phyloP scores from a whole-genome alignment of 2,329 filamentous ascomycete species.

The Calycina marina region DNA sequence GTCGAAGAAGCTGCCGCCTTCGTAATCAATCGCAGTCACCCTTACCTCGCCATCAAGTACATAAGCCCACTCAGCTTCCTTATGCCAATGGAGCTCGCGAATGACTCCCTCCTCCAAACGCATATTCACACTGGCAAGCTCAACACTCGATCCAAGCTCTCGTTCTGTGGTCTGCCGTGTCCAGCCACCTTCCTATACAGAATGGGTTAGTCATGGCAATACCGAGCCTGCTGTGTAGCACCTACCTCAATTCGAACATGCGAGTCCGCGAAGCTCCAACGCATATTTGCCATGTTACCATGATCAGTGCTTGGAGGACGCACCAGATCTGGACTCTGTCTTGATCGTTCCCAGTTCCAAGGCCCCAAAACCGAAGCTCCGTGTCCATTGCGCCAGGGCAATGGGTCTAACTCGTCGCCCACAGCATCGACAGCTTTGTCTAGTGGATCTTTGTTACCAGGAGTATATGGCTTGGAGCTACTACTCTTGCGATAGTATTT shows the following conservation, averaged over 20 bases:
- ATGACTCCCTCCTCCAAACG: slow-evolving; percentile 59
- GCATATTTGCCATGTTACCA: slow-evolving; percentile 55
- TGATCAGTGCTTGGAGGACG: slow-evolving; percentile 59
- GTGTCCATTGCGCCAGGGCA: slow-evolving; percentile 48
- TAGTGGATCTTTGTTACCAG: slow-evolving; percentile 42
- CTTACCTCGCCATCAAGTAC: slow-evolving; percentile 56
- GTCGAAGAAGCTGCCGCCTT: slow-evolving; percentile 65
- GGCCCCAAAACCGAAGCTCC: slow-evolving; percentile 56
- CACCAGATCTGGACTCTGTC: slow-evolving; percentile 56
- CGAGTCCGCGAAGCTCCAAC: slow-evolving; percentile 55
- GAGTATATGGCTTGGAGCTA: slow-evolving; percentile 36
- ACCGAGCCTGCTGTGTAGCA: background rate
- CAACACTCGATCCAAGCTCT: slow-evolving; percentile 47
- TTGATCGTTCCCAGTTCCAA: slow-evolving; percentile 52
- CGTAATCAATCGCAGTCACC: slow-evolving; percentile 57
- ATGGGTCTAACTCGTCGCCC: slow-evolving; percentile 44
- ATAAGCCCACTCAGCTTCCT: slow-evolving; percentile 66
- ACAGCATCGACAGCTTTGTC: slow-evolving; percentile 48
- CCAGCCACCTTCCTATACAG: slow-evolving; percentile 69
- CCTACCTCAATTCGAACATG: slow-evolving; percentile 47
- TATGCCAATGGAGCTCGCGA: slow-evolving; percentile 69
- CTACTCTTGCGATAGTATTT: slow-evolving; percentile 22
- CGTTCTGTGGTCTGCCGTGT: slow-evolving; percentile 56
- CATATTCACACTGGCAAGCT: slow-evolving; percentile 67
- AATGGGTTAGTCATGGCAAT: slow-evolving; percentile 2